Base-by-base conservation (phyloP, 1,284 basidiomycete species). In the Amylostereum areolatum region DNA sequence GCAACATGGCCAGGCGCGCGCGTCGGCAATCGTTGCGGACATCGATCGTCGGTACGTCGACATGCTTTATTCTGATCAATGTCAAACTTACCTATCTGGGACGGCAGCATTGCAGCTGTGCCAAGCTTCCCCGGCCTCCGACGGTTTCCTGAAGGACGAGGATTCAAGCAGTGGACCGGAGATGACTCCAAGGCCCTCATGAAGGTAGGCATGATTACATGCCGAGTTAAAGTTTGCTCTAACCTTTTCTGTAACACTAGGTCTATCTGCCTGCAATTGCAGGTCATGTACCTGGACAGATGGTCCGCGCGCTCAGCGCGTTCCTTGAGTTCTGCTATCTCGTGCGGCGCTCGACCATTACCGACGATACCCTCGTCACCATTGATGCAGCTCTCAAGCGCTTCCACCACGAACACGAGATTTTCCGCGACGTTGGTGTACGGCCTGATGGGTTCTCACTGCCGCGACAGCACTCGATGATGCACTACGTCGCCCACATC, bases 41-140 rank as follows among this genome's bases (percentile, higher is more conserved):
- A 65, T 70, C 44, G 69, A 70, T 49, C 57, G 51, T 24, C 49
- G 63, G 58, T 66, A 52, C n/a, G 52, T 1, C n/a, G n/a, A n/a
- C 25, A 8, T n/a, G n/a, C 39, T 40, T 12, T 8, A 7, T 24
- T 51, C 37, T 3, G 4, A 24, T 28, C 41, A 25, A 43, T 4
- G 12, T n/a, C n/a, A 27, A 11, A 27, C 41, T 43, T 24, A 43
- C 30, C 6, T 10, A 29, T 24, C 1, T 32, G n/a, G n/a, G n/a
- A n/a, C n/a, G n/a, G 11, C 31, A 57, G 46, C 43, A 50, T 57
- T 31, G 33, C 37, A 2, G 34, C 45, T 1, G 47, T 54, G 52
- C 58, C 5, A n/a, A 8, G 45, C 0, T 49, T 52, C 40, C 49
- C 48, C 2, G 48, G 46, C 1, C 33, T 60, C 3, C 35, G 53